Evolutionary conservation across 176 grass and related monocot species (phyloP).

Genomic region (Oryza meridionalis): DNA sequence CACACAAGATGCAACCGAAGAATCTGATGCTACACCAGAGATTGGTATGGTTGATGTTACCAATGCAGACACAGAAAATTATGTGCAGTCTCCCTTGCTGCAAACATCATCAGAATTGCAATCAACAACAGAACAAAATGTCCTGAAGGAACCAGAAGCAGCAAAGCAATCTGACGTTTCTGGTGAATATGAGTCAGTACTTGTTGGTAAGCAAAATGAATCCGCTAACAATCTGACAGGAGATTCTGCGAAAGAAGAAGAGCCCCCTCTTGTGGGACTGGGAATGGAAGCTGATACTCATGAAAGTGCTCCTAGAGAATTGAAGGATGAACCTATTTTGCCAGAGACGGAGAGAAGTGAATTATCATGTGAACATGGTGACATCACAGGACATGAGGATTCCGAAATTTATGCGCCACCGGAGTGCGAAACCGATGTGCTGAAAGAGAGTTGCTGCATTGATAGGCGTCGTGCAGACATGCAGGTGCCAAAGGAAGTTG

Average conservation of each 20-base stretch:
- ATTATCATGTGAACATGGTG: conserved; percentile 10
- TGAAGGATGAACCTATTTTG: neutral
- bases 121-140: neutral
- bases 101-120: neutral
- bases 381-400: neutral
- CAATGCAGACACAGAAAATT: neutral
- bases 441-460: neutral
- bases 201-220: conserved; percentile 7
- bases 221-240: neutral
- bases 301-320: neutral
- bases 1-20: neutral
- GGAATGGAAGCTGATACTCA: neutral
- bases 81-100: neutral
- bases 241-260: neutral
- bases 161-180: neutral
- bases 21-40: neutral
- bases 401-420: neutral
- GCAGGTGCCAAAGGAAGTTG: neutral
- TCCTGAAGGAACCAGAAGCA: neutral
- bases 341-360: conserved; percentile 12
- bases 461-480: neutral
- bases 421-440: neutral
- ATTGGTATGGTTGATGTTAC: neutral
- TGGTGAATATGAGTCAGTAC: neutral
- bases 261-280: neutral